Conservation (phyloP, 768 basidiomycete genomes). For the Leucocoprinus leucothites region DNA sequence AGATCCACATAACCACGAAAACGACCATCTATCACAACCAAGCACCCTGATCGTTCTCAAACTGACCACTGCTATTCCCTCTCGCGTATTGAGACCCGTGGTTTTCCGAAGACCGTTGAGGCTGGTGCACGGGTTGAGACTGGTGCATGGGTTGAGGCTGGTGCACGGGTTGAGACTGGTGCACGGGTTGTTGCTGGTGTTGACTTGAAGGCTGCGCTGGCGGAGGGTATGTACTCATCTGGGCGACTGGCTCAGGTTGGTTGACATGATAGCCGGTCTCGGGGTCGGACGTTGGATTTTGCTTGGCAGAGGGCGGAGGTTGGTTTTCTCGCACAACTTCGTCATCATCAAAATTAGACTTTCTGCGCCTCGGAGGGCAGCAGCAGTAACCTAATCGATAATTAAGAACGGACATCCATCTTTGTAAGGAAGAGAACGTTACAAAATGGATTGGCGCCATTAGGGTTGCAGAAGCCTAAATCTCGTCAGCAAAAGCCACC, state of each 20-base stretch:
- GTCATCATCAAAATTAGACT: conserved; percentile 2
- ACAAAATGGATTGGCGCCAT: conserved; percentile 6
- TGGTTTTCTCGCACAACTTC: conserved; percentile 8
- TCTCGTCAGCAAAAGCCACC: neutral
- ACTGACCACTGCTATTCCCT: too few relatives aligned
- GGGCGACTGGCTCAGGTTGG: conserved; percentile 8
- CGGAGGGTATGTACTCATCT: conserved; percentile 5
- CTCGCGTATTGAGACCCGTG: too few relatives aligned
- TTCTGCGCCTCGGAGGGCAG: neutral
- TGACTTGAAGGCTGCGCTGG: neutral
- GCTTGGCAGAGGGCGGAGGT: neutral
- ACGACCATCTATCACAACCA: too few relatives aligned
- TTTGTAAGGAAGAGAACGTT: too few relatives aligned
- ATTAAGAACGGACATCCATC: too few relatives aligned
- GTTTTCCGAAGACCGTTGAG: too few relatives aligned
- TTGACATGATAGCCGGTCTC: neutral
- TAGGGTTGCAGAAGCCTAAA: conserved; percentile 4
- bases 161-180: too few relatives aligned
- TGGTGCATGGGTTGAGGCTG: too few relatives aligned
- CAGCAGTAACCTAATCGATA: conserved; percentile 4
- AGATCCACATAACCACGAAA: too few relatives aligned
- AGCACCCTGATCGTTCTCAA: too few relatives aligned
- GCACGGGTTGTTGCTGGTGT: neutral
- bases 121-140: too few relatives aligned
- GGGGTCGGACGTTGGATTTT: neutral